These are phyloP conservation scores for Malus sylvestris DNA, from an alignment of 306 rosid species.

Conservation along the genomic window DNA sequence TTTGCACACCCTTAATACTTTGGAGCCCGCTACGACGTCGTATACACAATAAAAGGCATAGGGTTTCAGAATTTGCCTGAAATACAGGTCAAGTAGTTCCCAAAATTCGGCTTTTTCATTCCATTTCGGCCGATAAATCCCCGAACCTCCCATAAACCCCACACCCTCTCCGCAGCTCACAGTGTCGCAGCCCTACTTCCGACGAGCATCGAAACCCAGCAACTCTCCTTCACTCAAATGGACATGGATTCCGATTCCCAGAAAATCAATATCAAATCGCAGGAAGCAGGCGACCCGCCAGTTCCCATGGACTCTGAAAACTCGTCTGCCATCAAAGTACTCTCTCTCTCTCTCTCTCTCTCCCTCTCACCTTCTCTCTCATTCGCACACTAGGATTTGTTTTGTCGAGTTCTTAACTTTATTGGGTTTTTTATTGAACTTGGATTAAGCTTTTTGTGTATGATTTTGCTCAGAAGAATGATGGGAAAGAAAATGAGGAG, in stretches of 20 bases:
- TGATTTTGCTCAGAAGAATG: constrained; percentile 29
- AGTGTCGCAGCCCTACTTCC: too few relatives aligned
- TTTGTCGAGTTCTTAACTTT: neutral
- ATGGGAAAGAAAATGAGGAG: constrained; percentile 49
- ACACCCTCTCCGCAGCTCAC: neutral
- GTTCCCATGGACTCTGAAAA: neutral
- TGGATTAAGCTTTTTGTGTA: neutral
- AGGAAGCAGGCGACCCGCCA: neutral
- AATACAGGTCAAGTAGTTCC: neutral
- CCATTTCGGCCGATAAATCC: neutral
- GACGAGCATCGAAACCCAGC: neutral
- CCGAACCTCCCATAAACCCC: neutral
- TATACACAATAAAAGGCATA: too few relatives aligned
- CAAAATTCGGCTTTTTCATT: too few relatives aligned
- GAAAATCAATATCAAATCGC: neutral
- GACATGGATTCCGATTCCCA: neutral
- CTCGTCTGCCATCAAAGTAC: constrained; percentile 36
- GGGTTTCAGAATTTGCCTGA: neutral
- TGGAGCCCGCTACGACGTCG: neutral
- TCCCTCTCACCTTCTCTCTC: neutral
- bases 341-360: too few relatives aligned
- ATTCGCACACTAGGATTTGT: neutral
- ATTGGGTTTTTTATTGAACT: neutral
- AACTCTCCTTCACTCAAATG: neutral
- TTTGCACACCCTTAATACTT: too few relatives aligned